phyloP scores from a whole-genome alignment of 495 filamentous ascomycete genomes.

The Tuber umbilicatum region DNA sequence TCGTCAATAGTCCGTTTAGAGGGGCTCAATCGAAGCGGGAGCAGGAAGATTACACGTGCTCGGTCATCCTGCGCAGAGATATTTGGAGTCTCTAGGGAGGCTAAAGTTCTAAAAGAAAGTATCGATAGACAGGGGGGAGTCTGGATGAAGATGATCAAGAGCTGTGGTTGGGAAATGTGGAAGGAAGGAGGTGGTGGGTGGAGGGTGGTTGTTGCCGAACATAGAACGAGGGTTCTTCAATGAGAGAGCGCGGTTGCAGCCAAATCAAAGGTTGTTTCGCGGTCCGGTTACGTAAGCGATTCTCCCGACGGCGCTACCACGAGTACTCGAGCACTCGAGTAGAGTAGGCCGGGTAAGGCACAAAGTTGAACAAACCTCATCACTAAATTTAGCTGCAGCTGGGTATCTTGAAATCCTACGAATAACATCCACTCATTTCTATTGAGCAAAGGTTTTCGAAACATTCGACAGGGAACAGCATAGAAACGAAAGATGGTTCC shows the following conservation, averaged over 20 bases:
- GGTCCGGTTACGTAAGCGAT: background rate
- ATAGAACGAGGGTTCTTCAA: background rate
- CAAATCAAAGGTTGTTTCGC: background rate
- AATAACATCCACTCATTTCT: background rate
- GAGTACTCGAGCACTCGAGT: too few species aligned
- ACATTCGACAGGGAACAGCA: background rate
- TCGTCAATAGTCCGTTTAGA: background rate
- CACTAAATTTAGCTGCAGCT: background rate
- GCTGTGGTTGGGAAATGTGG: slow-evolving; percentile 1
- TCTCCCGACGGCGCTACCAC: too few species aligned
- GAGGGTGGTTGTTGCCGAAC: background rate
- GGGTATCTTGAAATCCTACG: background rate
- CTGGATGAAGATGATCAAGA: background rate
- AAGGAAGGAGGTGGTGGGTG: background rate
- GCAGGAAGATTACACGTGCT: background rate
- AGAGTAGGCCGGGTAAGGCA: background rate
- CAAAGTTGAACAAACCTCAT: background rate
- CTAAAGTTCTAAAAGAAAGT: background rate
- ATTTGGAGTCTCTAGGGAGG: background rate
- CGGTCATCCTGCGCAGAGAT: background rate
- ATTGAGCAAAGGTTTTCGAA: background rate
- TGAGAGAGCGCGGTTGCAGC: background rate
- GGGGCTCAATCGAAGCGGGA: background rate
- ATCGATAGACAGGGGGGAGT: background rate
- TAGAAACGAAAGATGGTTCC: slow-evolving; percentile 6